Evolutionary conservation across 345 rosid species (phyloP), one percentile per base, ranked within the genome.

Genomic region (Brassica juncea): DNA sequence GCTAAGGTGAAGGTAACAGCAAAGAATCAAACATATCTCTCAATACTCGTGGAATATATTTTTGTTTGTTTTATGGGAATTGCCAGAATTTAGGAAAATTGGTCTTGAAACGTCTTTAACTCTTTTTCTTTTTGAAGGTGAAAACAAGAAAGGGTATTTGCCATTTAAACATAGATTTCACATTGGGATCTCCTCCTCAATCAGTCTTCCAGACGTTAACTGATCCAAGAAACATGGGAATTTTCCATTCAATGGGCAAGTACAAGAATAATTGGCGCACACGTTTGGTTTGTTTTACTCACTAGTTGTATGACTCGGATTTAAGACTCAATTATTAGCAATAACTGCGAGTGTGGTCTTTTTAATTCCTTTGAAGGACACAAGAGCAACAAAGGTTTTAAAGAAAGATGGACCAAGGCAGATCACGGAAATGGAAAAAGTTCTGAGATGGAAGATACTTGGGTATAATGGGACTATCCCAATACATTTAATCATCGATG

Each of bases 341-440:
- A 15, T 16, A 30, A 3, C 4, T 76, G 34, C 34, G 10, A 66
- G 16, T 65, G 21, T 52, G 0, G 3, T 35, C 2, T 8, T 66
- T 63, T 54, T 14, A 3, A 2, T 23, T 23, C 5, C 31, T 57
- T 10, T 2, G 12, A 68, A 93, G 97, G 94, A 89, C 74, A 90
- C 87, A 37, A 72, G 86, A 78, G 84, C 93, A 21, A 80, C 92
- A 67, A 85, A 59, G 72, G 88, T 93, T 58, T 73, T 91, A 85
- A 71, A 86, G 6, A 89, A 91, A 70, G 94, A 91, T 59, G 97
- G 94, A 73, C 80, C 76, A n/a, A 84, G 92, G 72, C 93, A 93
- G 82, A 84, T 91, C 72, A 93, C 89, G 15, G 88, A 93, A 23
- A 66, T 88, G 28, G 91, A 88, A 60, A 93, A 93, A 81, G 82